phyloP scores from a whole-genome alignment of 2,329 filamentous ascomycete species.

The Coniella lustricola region DNA sequence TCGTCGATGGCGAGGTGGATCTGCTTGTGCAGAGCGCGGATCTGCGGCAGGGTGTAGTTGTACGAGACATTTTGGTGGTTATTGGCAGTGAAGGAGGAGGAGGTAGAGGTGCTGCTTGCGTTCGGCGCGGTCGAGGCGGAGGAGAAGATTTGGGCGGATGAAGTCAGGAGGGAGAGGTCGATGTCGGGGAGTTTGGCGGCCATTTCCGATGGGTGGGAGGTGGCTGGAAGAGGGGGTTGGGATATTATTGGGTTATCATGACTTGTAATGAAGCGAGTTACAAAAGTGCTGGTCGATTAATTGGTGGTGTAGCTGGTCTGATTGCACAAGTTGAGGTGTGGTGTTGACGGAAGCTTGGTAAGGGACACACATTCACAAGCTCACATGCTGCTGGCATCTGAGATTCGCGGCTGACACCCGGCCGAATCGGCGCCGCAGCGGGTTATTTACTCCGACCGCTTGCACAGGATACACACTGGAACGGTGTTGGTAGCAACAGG shows the following conservation, averaged over 20 bases:
- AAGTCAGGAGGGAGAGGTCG: slow-evolving; percentile 40
- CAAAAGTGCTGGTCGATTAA: not conserved
- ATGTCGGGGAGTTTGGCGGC: slow-evolving; percentile 35
- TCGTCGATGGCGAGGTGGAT: slow-evolving; percentile 55
- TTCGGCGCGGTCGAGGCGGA: no score
- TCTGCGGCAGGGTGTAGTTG: slow-evolving; percentile 56
- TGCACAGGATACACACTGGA: no score
- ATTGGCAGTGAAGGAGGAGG: slow-evolving; percentile 30
- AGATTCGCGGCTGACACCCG: no score
- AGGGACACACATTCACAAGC: no score
- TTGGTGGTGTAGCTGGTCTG: no score
- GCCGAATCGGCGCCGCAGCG: no score
- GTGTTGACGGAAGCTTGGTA: not conserved
- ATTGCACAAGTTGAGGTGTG: not conserved
- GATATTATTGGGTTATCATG: slow-evolving; percentile 11
- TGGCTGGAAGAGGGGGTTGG: not conserved
- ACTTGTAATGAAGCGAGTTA: not conserved
- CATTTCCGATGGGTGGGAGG: slow-evolving; percentile 31
- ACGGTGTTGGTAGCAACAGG: no score
- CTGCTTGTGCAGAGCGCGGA: slow-evolving; percentile 54
- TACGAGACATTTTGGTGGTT: slow-evolving; percentile 24
- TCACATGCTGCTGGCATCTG: not conserved
- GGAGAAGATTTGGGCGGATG: slow-evolving; percentile 47
- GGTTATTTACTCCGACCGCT: not conserved
- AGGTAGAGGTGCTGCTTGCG: not conserved